Base-by-base conservation (phyloP, 495 filamentous ascomycete genomes). In the Neurospora hispaniola region DNA sequence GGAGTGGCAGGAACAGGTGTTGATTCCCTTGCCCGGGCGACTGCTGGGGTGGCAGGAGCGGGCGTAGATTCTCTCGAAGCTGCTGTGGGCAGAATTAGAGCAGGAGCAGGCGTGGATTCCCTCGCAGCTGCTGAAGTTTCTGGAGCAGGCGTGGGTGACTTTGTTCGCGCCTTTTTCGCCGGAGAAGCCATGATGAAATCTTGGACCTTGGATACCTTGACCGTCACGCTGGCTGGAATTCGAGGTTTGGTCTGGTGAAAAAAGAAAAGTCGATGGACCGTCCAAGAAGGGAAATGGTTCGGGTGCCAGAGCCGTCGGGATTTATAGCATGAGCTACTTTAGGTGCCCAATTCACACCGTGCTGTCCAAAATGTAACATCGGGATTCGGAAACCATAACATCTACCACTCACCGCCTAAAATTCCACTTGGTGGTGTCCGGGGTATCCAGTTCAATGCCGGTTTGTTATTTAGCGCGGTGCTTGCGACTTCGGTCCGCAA, bases 71-170 rank as follows among this genome's bases (percentile, higher is more conserved):
- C 35, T 6, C 35, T 38, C 35, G 35, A 4, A 38, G 35, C 35
- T 0, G 35, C 35, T 5, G 35, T n/a, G n/a, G n/a, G n/a, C n/a
- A n/a, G 5, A 38, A 6, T 38, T 0, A 31, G 27, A 31, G 75
- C 86, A 92, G 5, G 90, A 89, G 78, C 88, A 91, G 20, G 87
- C 89, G 75, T 91, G 87, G 23, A 38, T 5, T 38, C 35, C 35
- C 35, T 38, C 35, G 35, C 35, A 38, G 35, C 35, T 5, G 35
- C 35, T 38, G 35, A 5, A 38, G 35, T 38, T 38, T 31, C 86
- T 91, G 5, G 90, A 89, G 78, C 88, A 90, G 20, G 87, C 89
- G 75, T 91, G 87, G 23, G 82, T 90, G 78, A 93, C 35, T 92
- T 0, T 90, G 89, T 92, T 39, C 39, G 39, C 35, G 3, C 35